Evolutionary conservation across 2,329 filamentous ascomycete genomes (phyloP).

Genomic region (Cytospora paraplurivora): DNA sequence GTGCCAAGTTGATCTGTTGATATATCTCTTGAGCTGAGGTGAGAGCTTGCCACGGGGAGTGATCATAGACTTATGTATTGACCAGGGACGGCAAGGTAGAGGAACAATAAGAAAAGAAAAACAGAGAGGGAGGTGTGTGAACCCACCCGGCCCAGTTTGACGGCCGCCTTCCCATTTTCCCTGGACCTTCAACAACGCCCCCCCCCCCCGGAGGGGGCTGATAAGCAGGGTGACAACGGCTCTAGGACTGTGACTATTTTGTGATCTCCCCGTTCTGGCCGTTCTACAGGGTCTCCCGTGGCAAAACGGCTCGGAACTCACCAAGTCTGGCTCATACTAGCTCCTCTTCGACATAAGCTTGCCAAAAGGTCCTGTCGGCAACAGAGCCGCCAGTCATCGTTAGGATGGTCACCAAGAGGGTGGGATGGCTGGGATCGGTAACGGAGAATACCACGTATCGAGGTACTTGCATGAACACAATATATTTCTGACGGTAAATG

Average conservation of each 20-base stretch:
- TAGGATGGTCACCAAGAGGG: neutral
- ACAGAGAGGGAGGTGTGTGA: neutral
- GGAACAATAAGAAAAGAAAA: neutral
- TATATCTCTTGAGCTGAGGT: neutral
- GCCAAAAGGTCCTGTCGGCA: neutral
- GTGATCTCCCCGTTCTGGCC: constrained; percentile 3
- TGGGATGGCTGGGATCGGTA: neutral
- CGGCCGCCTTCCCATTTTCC: constrained; percentile 23
- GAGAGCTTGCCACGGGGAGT: neutral
- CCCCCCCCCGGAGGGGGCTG: no score
- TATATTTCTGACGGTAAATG: neutral
- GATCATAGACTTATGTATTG: neutral
- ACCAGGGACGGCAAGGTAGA: neutral
- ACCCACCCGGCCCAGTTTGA: constrained; percentile 8
- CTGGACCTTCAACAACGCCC: constrained; percentile 25
- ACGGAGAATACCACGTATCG: neutral
- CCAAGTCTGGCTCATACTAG: neutral
- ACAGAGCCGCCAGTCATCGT: neutral
- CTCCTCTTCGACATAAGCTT: neutral
- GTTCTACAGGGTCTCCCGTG: neutral
- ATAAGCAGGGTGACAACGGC: constrained; percentile 3
- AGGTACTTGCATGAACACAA: constrained; percentile 13
- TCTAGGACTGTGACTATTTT: constrained; percentile 7
- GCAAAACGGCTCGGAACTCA: neutral
- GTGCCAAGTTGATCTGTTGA: neutral